phyloP scores from a whole-genome alignment of 306 rosid species.

The Begonia loranthoides region DNA sequence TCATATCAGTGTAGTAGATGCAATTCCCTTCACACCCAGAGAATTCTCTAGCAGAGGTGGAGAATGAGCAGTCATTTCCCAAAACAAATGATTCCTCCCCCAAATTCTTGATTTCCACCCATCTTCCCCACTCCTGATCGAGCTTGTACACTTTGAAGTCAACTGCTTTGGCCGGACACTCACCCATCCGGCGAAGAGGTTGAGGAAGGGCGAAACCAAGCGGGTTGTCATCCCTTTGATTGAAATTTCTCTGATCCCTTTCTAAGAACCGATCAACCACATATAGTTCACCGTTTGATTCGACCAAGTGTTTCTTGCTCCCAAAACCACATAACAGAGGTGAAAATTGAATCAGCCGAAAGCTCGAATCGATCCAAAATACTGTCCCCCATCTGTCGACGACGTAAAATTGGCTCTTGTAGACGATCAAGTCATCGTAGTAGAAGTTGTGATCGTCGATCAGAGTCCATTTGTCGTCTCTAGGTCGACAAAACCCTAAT shows the following conservation, averaged over 20 bases:
- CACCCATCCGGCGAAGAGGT: not conserved
- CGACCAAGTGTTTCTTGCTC: constrained; percentile 54
- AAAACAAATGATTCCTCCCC: constrained; percentile 18
- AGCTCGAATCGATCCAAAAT: constrained; percentile 40
- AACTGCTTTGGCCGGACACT: constrained; percentile 11
- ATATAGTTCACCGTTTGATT: constrained; percentile 42
- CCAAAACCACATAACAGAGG: constrained; percentile 52
- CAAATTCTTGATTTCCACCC: constrained; percentile 26
- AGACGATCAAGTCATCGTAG: constrained; percentile 48
- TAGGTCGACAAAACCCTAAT: constrained; percentile 32
- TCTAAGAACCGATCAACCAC: constrained; percentile 46
- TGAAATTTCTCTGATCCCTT: constrained; percentile 5
- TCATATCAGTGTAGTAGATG: constrained; percentile 21
- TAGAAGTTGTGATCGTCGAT: constrained; percentile 26
- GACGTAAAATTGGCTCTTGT: constrained; percentile 38
- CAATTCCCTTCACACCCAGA: constrained; percentile 21
- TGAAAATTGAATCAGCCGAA: constrained; percentile 31
- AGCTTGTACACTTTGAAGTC: constrained; percentile 37
- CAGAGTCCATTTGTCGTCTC: constrained; percentile 22
- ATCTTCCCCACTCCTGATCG: constrained; percentile 28
- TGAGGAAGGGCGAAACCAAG: not conserved
- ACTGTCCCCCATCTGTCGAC: constrained; percentile 53
- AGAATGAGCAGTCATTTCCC: constrained; percentile 20
- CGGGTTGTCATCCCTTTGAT: no score
- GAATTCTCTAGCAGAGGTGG: constrained; percentile 11